A percentile compares a stretch with the other conserved stretches of the same genome.
Conservation (phyloP, 768 basidiomycete genomes). For the Kwoniella sp. region DNA sequence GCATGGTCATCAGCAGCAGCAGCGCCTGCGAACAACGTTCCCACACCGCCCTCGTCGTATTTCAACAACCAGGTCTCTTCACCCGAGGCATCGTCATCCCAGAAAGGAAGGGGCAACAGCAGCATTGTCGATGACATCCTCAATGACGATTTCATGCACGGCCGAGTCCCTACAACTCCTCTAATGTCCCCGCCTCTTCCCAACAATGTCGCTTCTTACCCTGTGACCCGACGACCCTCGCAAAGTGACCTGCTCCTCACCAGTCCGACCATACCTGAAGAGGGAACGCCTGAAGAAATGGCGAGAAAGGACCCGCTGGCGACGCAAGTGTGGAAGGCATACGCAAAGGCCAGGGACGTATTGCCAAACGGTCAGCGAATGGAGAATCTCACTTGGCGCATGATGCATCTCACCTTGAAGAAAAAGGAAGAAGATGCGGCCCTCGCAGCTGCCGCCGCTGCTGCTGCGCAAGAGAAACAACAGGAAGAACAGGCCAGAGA, state of each 20-base stretch:
- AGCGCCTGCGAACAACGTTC: too few species aligned
- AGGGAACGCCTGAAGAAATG: conserved; percentile 36
- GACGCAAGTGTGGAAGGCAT: conserved; percentile 97
- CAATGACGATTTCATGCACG: conserved; percentile 50
- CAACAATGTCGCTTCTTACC: conserved; percentile 23
- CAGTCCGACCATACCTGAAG: conserved; percentile 35
- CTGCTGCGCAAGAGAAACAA: conserved; percentile 26
- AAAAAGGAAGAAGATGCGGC: conserved; percentile 60
- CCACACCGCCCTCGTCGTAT: conserved; percentile 4
- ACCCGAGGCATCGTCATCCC: conserved; percentile 14
- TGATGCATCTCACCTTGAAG: conserved; percentile 94
- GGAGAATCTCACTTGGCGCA: conserved; percentile 97
- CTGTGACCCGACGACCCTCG: conserved; percentile 35
- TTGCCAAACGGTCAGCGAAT: conserved; percentile 90
- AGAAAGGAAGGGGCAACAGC: conserved; percentile 12
- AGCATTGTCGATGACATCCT: conserved; percentile 49
- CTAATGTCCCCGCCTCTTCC: conserved; percentile 18
- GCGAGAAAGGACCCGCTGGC: conserved; percentile 80
- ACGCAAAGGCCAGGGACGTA: conserved; percentile 81
- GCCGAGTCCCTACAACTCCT: conserved; percentile 25
- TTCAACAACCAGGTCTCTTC: conserved; percentile 18
- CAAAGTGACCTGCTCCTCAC: conserved; percentile 26
- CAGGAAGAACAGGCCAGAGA: conserved; percentile 17
- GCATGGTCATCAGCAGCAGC: conserved; percentile 10
- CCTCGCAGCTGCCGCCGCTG: conserved; percentile 8